These are phyloP conservation scores for Mucor mucedo DNA, from an alignment of 371 early-diverging fungal species.

Conservation along the genomic window DNA sequence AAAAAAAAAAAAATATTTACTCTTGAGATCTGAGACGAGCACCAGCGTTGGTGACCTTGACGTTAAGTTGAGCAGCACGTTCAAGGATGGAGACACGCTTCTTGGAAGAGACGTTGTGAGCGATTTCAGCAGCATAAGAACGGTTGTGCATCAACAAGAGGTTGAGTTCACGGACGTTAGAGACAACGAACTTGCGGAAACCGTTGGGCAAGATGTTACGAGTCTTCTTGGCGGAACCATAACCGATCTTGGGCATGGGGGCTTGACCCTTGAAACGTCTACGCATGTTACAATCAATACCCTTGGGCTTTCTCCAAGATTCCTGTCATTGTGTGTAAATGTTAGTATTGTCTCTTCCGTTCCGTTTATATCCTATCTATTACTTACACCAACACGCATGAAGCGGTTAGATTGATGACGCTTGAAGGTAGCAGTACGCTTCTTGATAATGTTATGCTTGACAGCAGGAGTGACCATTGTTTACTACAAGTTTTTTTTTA, in stretches of 20 bases:
- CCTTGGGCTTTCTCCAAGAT: slow-evolving; percentile 99
- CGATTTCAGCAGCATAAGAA: slow-evolving; percentile 99
- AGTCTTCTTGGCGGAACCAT: slow-evolving; percentile 96
- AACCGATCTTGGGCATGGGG: slow-evolving; percentile 99
- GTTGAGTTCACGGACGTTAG: slow-evolving; percentile 96
- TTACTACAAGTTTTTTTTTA: slow-evolving; percentile 14
- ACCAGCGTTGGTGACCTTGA: slow-evolving; percentile 97
- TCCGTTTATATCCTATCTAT: no score
- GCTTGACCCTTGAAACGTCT: slow-evolving; percentile 96
- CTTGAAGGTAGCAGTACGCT: slow-evolving; percentile 97
- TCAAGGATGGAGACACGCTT: slow-evolving; percentile 97
- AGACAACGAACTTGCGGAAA: slow-evolving; percentile 97
- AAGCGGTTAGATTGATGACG: slow-evolving; percentile 99
- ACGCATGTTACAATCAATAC: slow-evolving; percentile 99
- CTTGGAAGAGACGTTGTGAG: slow-evolving; percentile 96
- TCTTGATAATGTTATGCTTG: slow-evolving; percentile 96
- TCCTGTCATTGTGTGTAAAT: slow-evolving; percentile 63
- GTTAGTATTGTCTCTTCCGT: not conserved
- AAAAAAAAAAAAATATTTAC: slow-evolving; percentile 45
- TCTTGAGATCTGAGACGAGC: slow-evolving; percentile 95
- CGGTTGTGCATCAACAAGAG: slow-evolving; percentile 99
- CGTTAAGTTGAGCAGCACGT: slow-evolving; percentile 96
- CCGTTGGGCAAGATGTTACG: slow-evolving; percentile 98
- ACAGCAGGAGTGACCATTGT: slow-evolving; percentile 91
- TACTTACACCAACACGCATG: slow-evolving; percentile 92